These are phyloP conservation scores for Prunus fruticosa DNA, from an alignment of 306 rosid genomes.

Conservation along the genomic window DNA sequence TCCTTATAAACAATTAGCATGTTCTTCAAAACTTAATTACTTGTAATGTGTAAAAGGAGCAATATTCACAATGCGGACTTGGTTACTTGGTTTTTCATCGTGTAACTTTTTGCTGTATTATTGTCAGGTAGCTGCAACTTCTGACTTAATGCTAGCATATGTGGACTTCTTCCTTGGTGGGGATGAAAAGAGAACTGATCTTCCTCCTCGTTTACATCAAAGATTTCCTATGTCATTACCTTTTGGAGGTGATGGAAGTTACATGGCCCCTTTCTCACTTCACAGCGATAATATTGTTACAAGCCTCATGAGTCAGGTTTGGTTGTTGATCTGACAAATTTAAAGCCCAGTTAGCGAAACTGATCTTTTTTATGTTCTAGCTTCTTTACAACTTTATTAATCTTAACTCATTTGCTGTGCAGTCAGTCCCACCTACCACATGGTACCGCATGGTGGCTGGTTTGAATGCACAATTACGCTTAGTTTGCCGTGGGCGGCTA, in stretches of 20 bases:
- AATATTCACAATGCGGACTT: neutral
- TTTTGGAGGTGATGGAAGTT: slow-evolving; percentile 98
- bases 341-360: neutral
- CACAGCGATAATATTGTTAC: slow-evolving; percentile 89
- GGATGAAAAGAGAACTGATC: slow-evolving; percentile 94
- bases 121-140: slow-evolving; percentile 83
- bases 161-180: slow-evolving; percentile 97
- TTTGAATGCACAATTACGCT: slow-evolving; percentile 87
- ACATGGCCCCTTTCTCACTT: slow-evolving; percentile 90
- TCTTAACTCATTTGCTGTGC: slow-evolving; percentile 22
- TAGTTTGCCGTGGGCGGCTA: slow-evolving; percentile 85
- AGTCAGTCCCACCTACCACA: slow-evolving; percentile 89
- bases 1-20: neutral
- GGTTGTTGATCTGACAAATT: slow-evolving; percentile 29
- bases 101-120: slow-evolving; percentile 16
- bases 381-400: neutral
- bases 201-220: slow-evolving; percentile 79
- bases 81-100: slow-evolving; percentile 8
- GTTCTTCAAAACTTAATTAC: neutral
- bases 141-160: slow-evolving; percentile 94
- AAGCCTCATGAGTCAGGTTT: slow-evolving; percentile 98
- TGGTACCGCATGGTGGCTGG: slow-evolving; percentile 98
- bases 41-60: neutral
- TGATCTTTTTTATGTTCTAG: neutral
- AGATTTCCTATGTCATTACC: slow-evolving; percentile 82